These are phyloP conservation scores for Ascocoryne sarcoides DNA, from an alignment of 2,329 filamentous ascomycete species.

Conservation along the genomic window DNA sequence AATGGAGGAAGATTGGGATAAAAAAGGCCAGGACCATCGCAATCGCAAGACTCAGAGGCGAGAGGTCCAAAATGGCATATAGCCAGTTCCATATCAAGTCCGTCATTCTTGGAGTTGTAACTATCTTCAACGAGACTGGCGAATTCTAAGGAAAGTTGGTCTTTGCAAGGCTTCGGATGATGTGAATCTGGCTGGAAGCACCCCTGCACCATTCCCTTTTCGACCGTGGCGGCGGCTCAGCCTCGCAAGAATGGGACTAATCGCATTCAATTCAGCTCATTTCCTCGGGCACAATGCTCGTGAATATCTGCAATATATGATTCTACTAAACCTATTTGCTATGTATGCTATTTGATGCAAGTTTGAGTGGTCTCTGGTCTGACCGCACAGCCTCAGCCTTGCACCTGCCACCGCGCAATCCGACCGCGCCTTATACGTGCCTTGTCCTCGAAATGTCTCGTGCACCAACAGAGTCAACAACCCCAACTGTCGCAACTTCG, in stretches of 20 bases:
- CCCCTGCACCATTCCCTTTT: neutral
- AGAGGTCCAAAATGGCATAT: neutral
- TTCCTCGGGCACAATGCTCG: neutral
- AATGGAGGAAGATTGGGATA: conserved; percentile 70
- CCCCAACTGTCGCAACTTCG: conserved; percentile 11
- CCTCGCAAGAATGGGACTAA: conserved; percentile 1
- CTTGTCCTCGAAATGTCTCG: conserved; percentile 20
- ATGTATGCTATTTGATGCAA: too few species aligned
- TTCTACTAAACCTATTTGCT: neutral
- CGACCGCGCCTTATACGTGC: neutral
- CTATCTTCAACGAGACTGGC: neutral
- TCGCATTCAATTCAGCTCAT: neutral
- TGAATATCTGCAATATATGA: too few species aligned
- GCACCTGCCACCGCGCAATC: neutral
- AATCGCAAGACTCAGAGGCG: neutral
- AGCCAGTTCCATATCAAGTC: neutral
- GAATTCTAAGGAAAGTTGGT: neutral
- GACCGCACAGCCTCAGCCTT: neutral
- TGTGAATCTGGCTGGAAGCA: too few species aligned
- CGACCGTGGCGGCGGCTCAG: neutral
- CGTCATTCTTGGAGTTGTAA: neutral
- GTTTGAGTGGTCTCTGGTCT: too few species aligned
- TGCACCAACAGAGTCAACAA: conserved; percentile 14
- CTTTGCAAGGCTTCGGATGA: conserved; percentile 1
- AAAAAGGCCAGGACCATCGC: conserved; percentile 2